phyloP scores from a whole-genome alignment of 768 basidiomycete genomes.

The Rhizopogon rudus region DNA sequence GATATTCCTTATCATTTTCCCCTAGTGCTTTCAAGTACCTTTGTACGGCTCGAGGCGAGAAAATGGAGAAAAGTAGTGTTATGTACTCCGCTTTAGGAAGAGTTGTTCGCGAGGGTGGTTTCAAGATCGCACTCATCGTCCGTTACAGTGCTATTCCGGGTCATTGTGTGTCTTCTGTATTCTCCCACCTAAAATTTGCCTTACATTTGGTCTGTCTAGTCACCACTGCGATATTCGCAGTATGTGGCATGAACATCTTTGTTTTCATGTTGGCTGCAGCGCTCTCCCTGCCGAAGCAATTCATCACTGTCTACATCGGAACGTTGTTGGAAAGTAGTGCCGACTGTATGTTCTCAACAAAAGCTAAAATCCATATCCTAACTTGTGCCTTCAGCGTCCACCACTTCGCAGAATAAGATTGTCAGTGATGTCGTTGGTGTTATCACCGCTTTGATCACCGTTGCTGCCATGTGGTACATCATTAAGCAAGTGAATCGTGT shows the following conservation, averaged over 20 bases:
- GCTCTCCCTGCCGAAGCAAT: conserved; percentile 85
- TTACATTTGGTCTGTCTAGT: conserved; percentile 37
- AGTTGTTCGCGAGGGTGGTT: conserved; percentile 83
- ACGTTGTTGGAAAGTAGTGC: conserved; percentile 59
- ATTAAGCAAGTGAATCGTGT: conserved; percentile 61
- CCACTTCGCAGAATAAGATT: conserved; percentile 48
- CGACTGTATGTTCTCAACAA: conserved; percentile 14
- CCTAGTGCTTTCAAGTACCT: conserved; percentile 78
- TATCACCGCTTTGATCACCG: conserved; percentile 65
- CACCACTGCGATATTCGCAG: conserved; percentile 83
- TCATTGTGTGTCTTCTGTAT: conserved; percentile 52
- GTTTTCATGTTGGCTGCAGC: conserved; percentile 77
- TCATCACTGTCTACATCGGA: conserved; percentile 88
- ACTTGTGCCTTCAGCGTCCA: conserved; percentile 12
- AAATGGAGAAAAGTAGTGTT: conserved; percentile 55
- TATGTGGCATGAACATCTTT: conserved; percentile 82
- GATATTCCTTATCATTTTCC: conserved; percentile 8
- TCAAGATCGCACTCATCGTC: conserved; percentile 74
- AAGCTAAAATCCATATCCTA: not conserved
- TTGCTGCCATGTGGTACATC: conserved; percentile 83
- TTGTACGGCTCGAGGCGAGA: conserved; percentile 70
- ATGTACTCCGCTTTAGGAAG: conserved; percentile 57
- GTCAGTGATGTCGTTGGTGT: conserved; percentile 67
- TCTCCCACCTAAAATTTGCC: not conserved
- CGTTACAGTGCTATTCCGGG: conserved; percentile 82